Evolutionary conservation across 2,329 filamentous ascomycete genomes (phyloP), one percentile per base, ranked within the genome.

Genomic region (Chaetomium sp.): DNA sequence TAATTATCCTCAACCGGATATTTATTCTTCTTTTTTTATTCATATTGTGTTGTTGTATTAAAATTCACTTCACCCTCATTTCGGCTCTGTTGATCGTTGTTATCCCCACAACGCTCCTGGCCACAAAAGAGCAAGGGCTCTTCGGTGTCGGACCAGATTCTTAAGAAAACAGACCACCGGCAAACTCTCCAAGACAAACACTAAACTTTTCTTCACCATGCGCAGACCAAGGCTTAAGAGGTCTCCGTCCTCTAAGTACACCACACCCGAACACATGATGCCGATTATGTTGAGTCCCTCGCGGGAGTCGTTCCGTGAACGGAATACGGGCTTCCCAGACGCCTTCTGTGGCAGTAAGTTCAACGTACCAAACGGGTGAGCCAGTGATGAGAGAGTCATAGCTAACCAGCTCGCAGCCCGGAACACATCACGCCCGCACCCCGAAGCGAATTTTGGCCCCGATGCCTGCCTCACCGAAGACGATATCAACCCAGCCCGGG

Each of bases 401-500:
- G 49, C 52, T 53, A 3, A 43, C 12, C n/a, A 46, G 38, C 51
- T 38, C 27, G 7, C 40, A 64, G 77, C 68, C 46, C 74, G 77
- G 59, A 86, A 84, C 62, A 86, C 83, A 11, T 83, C 81, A 2
- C 72, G 81, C 12, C 80, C 79, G 19, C 82, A 86, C 58, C 83
- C 83, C 27, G 81, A 84, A 14, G 83, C 83, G 56, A 76, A 84
- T 61, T 73, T 80, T 6, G 78, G 76, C 11, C 76, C 77, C 49
- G 75, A 80, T 58, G 82, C 81, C 45, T 76, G 72, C 63, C 80
- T 86, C 56, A 76, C 76, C 41, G 75, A 78, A 53, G 75, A 79
- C 52, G 80, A 84, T 59, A 69, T 81, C 45, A 72, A 76, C 52
- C 68, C 76, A 1, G 67, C 69, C 32, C 71, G 70, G 49, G 71